Evolutionary conservation across 805 yeast genomes (phyloP).

Genomic region (Teunomyces funiuensis): DNA sequence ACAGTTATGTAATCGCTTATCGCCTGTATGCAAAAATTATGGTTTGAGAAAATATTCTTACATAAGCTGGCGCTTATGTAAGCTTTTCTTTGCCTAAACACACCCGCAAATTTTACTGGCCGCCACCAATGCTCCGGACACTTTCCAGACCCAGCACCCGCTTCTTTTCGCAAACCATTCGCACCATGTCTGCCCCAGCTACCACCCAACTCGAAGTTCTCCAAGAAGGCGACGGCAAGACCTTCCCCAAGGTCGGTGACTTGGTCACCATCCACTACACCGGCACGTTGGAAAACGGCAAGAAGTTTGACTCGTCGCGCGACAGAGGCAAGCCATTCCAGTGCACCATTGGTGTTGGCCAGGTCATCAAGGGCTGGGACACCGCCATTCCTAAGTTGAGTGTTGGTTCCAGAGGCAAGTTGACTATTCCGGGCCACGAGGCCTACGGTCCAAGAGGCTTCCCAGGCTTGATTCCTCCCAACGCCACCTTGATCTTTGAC

Average conservation of each 20-base stretch:
- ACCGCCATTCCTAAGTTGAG: conserved; percentile 90
- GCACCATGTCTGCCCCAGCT: conserved; percentile 39
- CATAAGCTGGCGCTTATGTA: no score
- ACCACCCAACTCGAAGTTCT: conserved; percentile 43
- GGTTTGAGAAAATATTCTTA: no score
- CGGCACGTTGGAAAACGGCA: conserved; percentile 93
- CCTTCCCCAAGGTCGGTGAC: conserved; percentile 87
- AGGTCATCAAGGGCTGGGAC: conserved; percentile 97
- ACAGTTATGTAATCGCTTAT: no score
- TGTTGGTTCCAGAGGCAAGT: conserved; percentile 87
- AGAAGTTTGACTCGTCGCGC: conserved; percentile 91
- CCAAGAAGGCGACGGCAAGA: conserved; percentile 76
- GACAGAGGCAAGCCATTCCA: conserved; percentile 96
- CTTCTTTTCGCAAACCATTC: conserved; percentile 1
- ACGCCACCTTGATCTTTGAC: conserved; percentile 86
- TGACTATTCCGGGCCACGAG: conserved; percentile 89
- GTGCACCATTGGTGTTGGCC: conserved; percentile 92
- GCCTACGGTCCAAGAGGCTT: conserved; percentile 95
- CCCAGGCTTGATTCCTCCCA: conserved; percentile 96
- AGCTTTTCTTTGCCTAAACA: no score
- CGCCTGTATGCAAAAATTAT: no score
- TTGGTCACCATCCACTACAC: conserved; percentile 91
- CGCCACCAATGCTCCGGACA: conserved; percentile 1
- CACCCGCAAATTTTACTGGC: not conserved
- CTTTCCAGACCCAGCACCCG: conserved; percentile 1